phyloP scores from a whole-genome alignment of 2,329 filamentous ascomycete genomes.

The Stagonosporopsis vannaccii region DNA sequence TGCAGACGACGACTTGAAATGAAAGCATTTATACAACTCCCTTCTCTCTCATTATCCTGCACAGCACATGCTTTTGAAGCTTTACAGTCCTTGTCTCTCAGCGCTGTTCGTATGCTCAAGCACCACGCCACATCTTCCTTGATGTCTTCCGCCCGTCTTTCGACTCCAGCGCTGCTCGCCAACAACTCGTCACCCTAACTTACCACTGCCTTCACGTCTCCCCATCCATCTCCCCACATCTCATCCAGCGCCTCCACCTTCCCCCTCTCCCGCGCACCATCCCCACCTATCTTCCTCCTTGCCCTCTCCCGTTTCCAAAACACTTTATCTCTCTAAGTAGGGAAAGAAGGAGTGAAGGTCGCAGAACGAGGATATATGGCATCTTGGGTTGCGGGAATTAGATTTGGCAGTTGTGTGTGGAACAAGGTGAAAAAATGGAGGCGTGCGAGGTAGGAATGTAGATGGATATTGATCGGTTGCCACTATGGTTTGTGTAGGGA shows the following conservation, averaged over 20 bases:
- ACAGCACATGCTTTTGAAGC: neutral
- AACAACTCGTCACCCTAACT: neutral
- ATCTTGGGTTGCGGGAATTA: neutral
- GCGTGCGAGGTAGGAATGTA: no score
- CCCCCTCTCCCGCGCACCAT: no score
- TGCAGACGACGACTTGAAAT: constrained; percentile 34
- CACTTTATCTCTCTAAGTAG: no score
- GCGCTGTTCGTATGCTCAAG: no score
- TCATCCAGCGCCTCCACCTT: neutral
- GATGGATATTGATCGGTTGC: no score
- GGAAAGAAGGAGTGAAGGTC: neutral
- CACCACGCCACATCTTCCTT: neutral
- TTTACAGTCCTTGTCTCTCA: neutral
- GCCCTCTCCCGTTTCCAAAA: neutral
- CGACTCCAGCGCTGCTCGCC: neutral
- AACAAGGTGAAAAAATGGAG: no score
- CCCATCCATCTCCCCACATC: neutral
- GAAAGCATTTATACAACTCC: constrained; percentile 30
- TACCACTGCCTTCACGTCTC: neutral
- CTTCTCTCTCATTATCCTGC: neutral
- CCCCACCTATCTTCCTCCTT: neutral
- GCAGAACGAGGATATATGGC: constrained; percentile 5
- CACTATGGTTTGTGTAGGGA: no score
- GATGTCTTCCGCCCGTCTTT: neutral
- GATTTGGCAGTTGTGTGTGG: no score